These are phyloP conservation scores for Trichoderma simmonsii DNA, from an alignment of 2,329 filamentous ascomycete genomes.

Conservation along the genomic window DNA sequence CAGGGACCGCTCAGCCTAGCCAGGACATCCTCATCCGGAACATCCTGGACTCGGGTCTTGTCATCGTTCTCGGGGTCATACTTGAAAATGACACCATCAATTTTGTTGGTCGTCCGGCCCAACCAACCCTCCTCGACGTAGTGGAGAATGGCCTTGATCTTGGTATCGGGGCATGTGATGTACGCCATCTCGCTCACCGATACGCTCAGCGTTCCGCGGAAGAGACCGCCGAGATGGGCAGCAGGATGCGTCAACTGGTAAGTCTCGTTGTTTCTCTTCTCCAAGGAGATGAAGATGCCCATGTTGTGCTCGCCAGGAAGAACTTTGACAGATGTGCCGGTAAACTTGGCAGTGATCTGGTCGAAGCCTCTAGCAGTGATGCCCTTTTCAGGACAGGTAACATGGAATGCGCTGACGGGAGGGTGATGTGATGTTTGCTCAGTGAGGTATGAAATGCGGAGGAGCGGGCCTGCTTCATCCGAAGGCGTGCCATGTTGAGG, in stretches of 20 bases:
- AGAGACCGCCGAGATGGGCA: conserved; percentile 84
- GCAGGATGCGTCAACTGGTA: conserved; percentile 94
- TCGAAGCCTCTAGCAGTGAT: conserved; percentile 87
- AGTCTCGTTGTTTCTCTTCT: conserved; percentile 77
- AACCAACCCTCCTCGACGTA: conserved; percentile 96
- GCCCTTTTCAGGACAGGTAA: conserved; percentile 88
- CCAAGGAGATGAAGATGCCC: conserved; percentile 88
- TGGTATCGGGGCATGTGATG: conserved; percentile 84
- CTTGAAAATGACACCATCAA: conserved; percentile 85
- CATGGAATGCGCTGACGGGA: conserved; percentile 92
- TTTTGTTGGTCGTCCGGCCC: conserved; percentile 83
- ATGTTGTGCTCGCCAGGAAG: conserved; percentile 89
- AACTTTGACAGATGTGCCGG: conserved; percentile 89
- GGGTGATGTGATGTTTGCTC: conserved; percentile 98
- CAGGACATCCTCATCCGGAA: conserved; percentile 79
- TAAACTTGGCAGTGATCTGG: conserved; percentile 96
- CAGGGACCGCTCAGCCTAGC: conserved; percentile 81
- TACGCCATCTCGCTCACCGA: conserved; percentile 88
- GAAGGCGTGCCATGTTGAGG: conserved; percentile 44
- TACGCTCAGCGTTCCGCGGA: conserved; percentile 83
- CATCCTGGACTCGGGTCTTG: conserved; percentile 76
- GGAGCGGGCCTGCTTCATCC: conserved; percentile 40
- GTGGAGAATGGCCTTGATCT: conserved; percentile 85
- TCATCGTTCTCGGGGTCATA: conserved; percentile 86
- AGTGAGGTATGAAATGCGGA: conserved; percentile 89